These are phyloP conservation scores for Pisolithus marmoratus DNA, from an alignment of 768 basidiomycete species.

Conservation along the genomic window DNA sequence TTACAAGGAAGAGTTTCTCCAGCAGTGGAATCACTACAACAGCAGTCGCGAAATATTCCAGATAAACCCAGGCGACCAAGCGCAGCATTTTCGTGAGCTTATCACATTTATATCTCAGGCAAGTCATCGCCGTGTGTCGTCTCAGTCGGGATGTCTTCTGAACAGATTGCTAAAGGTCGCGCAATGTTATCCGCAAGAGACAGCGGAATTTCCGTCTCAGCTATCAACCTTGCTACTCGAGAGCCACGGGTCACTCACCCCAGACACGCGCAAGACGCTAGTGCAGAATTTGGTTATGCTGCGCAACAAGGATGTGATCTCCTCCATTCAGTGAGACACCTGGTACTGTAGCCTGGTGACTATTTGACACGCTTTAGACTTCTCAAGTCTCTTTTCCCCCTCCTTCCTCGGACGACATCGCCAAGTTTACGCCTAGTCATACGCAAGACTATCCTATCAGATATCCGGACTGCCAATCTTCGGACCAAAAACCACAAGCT, in stretches of 20 bases:
- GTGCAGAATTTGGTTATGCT: slow-evolving; percentile 92
- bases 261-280: slow-evolving; percentile 79
- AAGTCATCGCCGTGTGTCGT: background rate
- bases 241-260: slow-evolving; percentile 64
- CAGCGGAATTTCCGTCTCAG: slow-evolving; percentile 78
- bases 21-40: slow-evolving; percentile 95
- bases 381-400: slow-evolving; percentile 85
- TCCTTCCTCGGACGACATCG: slow-evolving; percentile 91
- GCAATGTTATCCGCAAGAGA: slow-evolving; percentile 90
- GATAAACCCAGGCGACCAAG: slow-evolving; percentile 79
- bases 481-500: slow-evolving; percentile 91
- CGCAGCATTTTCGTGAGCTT: slow-evolving; percentile 79
- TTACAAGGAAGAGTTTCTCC: slow-evolving; percentile 93
- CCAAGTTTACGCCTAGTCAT: slow-evolving; percentile 79
- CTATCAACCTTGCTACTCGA: slow-evolving; percentile 75
- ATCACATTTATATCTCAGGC: slow-evolving; percentile 88
- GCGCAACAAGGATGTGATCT: slow-evolving; percentile 86
- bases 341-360: background rate
- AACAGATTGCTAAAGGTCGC: slow-evolving; percentile 49
- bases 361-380: slow-evolving; percentile 46
- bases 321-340: slow-evolving; percentile 76
- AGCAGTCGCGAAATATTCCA: slow-evolving; percentile 81
- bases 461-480: slow-evolving; percentile 86
- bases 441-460: slow-evolving; percentile 88
- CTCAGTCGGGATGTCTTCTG: too few relatives aligned